Base-by-base conservation (phyloP, 2,329 filamentous ascomycete genomes). In the Remersonia thermophila region DNA sequence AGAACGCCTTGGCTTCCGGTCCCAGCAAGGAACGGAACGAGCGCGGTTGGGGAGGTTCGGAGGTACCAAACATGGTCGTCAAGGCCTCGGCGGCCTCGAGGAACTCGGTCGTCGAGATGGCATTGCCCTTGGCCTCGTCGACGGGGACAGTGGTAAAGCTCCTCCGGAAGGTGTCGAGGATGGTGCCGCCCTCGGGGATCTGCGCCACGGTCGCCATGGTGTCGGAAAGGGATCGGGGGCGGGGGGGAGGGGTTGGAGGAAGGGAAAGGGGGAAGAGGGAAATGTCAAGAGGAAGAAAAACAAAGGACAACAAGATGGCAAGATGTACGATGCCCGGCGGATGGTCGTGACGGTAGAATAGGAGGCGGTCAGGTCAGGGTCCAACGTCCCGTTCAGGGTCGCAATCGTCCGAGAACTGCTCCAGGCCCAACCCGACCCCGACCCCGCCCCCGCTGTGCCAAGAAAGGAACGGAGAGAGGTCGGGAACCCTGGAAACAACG, bases 1-100 rank as follows among this genome's bases (percentile, higher is more conserved):
- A n/a, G n/a, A n/a, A n/a, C n/a, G n/a, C n/a, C n/a, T n/a, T n/a
- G n/a, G n/a, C n/a, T n/a, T n/a, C n/a, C n/a, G n/a, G n/a, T n/a
- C n/a, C n/a, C n/a, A n/a, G n/a, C n/a, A n/a, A n/a, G n/a, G n/a
- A n/a, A n/a, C n/a, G n/a, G n/a, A n/a, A n/a, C n/a, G n/a, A n/a
- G n/a, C n/a, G n/a, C 12, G 15, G 28, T 3, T n/a, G 9, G 5
- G 20, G 9, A 30, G 13, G 18, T 60, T 91, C 85, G 20, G 9
- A 30, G 13, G 18, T 60, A 91, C 85, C 84, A 55, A 96, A 96
- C 44, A 98, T 75, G 44, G 77, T 82, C 36, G 81, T 82, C 58
- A 96, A 64, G 38, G 83, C 78, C 71, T 95, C 86, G 36, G 85
- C 74, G 39, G 91, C 91, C 47, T 93, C 83, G 46, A 96, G 80